Conservation (phyloP, 2,329 filamentous ascomycete genomes). For the Trichoderma atroviride region DNA sequence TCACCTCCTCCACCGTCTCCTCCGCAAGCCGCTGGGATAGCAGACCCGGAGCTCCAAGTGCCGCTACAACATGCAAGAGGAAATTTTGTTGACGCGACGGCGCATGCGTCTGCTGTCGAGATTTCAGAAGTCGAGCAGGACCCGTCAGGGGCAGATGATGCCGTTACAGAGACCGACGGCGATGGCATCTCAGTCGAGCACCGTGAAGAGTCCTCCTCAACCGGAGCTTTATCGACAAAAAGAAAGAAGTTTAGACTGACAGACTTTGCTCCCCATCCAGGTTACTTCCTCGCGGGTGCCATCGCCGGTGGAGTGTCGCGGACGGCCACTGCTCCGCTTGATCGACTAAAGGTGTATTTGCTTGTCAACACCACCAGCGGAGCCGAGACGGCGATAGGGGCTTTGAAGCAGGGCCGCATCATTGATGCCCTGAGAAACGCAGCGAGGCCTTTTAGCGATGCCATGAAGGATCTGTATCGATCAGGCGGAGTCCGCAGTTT, state of each 20-base stretch:
- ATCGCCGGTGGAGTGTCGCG: conserved; percentile 92
- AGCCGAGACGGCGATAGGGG: conserved; percentile 60
- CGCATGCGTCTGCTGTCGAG: conserved; percentile 31
- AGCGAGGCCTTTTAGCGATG: conserved; percentile 69
- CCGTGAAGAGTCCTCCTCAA: conserved; percentile 40
- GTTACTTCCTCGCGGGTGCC: conserved; percentile 96
- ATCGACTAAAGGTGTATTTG: conserved; percentile 95
- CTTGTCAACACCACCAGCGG: conserved; percentile 76
- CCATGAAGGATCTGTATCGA: conserved; percentile 77
- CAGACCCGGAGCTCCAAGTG: conserved; percentile 15
- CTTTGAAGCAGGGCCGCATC: conserved; percentile 71
- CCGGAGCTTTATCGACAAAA: conserved; percentile 40
- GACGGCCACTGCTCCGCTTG: conserved; percentile 92
- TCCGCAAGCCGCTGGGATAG: conserved; percentile 10
- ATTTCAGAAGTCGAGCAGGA: conserved; percentile 33
- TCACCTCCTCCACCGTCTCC: conserved; percentile 26
- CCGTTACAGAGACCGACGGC: conserved; percentile 35
- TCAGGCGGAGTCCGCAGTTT: conserved; percentile 85
- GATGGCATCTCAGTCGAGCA: conserved; percentile 41
- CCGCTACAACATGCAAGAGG: conserved; percentile 25
- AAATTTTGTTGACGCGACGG: conserved; percentile 27
- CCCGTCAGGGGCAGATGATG: conserved; percentile 32
- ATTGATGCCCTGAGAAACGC: conserved; percentile 66
- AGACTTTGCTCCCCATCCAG: conserved; percentile 79
- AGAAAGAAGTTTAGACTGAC: conserved; percentile 59